These are phyloP conservation scores for Eucalyptus tenuipes DNA, from an alignment of 345 rosid genomes.

Conservation along the genomic window DNA sequence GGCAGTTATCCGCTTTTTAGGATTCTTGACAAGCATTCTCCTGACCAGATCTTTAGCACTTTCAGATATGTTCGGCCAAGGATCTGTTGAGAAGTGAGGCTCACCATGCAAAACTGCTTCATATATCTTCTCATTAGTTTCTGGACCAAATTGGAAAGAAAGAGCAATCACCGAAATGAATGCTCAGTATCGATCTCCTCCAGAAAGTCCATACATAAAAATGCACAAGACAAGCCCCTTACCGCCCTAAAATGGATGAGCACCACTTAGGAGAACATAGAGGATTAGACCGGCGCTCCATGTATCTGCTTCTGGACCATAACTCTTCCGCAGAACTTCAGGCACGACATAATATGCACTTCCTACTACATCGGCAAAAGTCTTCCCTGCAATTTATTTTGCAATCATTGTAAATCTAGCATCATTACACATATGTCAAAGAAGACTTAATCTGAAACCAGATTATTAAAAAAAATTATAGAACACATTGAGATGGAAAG, in stretches of 20 bases:
- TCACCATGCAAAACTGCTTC: conserved; percentile 57
- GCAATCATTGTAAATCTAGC: background rate
- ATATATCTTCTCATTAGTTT: conserved; percentile 64
- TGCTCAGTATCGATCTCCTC: background rate
- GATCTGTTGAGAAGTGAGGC: conserved; percentile 60
- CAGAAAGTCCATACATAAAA: background rate
- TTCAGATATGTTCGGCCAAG: conserved; percentile 76
- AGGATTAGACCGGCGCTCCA: conserved; percentile 90
- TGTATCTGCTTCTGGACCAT: conserved; percentile 81
- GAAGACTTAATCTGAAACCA: background rate
- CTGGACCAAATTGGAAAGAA: conserved; percentile 6
- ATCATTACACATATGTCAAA: background rate
- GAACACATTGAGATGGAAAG: background rate
- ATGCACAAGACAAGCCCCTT: background rate
- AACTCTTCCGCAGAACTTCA: conserved; percentile 47
- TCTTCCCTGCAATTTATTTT: conserved; percentile 37
- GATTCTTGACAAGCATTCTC: conserved; percentile 64
- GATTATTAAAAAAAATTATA: background rate
- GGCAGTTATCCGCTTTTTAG: conserved; percentile 46
- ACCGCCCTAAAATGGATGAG: conserved; percentile 96
- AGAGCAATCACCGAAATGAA: background rate
- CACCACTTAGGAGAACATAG: conserved; percentile 69
- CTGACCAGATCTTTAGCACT: conserved; percentile 74
- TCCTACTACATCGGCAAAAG: conserved; percentile 69
- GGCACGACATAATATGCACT: conserved; percentile 88